phyloP scores from a whole-genome alignment of 768 basidiomycete genomes.

The Russula vinacea region DNA sequence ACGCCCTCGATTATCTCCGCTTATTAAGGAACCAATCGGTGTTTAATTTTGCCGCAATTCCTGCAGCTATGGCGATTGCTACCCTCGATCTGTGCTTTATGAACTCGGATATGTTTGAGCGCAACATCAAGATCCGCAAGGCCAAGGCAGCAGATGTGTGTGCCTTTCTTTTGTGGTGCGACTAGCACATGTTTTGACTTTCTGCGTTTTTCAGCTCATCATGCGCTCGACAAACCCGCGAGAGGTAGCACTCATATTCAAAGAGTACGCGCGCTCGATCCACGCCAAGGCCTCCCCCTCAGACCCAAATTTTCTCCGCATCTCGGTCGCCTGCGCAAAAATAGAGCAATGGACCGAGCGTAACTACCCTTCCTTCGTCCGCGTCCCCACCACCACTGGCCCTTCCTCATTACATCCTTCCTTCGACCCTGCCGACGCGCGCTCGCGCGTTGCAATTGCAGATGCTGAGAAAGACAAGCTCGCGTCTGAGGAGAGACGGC shows the following conservation, averaged over 20 bases:
- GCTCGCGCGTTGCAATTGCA: constrained; percentile 48
- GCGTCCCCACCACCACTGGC: constrained; percentile 29
- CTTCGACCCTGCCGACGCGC: constrained; percentile 53
- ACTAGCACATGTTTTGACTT: constrained; percentile 1
- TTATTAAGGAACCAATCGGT: constrained; percentile 86
- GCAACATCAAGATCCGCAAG: constrained; percentile 93
- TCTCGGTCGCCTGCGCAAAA: constrained; percentile 78
- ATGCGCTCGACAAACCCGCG: constrained; percentile 89
- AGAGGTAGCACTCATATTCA: constrained; percentile 87
- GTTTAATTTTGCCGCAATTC: constrained; percentile 95
- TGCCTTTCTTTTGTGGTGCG: constrained; percentile 32
- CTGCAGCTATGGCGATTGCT: constrained; percentile 92
- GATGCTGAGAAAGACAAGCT: constrained; percentile 43
- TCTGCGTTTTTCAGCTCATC: constrained; percentile 61
- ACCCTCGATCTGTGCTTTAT: constrained; percentile 90
- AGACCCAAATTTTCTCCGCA: constrained; percentile 82
- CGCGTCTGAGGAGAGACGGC: constrained; percentile 42
- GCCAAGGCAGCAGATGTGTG: constrained; percentile 77
- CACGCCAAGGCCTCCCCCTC: constrained; percentile 73
- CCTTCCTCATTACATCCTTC: constrained; percentile 26
- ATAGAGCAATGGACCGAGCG: constrained; percentile 95
- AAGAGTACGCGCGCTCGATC: constrained; percentile 74
- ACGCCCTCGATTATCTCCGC: constrained; percentile 85
- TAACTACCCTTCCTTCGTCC: constrained; percentile 89
- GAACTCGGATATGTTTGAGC: constrained; percentile 81